phyloP scores from a whole-genome alignment of 2,329 filamentous ascomycete species.

The Hymenoscyphus repandus region DNA sequence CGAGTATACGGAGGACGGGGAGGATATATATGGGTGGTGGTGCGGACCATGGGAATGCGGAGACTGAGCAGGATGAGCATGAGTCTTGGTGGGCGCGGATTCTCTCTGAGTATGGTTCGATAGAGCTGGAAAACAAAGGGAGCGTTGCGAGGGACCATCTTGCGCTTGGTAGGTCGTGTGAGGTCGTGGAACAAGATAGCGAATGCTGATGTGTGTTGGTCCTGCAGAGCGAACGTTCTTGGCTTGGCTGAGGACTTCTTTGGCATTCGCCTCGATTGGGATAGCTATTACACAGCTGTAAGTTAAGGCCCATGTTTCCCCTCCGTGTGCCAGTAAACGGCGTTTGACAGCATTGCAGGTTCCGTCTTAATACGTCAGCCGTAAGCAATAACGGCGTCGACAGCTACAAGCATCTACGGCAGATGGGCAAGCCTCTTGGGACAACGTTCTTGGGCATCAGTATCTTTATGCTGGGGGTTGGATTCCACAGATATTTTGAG shows the following conservation, averaged over 20 bases:
- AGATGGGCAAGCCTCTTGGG: slow-evolving; percentile 68
- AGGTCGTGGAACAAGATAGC: neutral
- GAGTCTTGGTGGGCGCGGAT: slow-evolving; percentile 49
- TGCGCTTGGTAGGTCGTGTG: slow-evolving; percentile 56
- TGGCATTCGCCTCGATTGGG: slow-evolving; percentile 77
- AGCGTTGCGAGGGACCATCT: slow-evolving; percentile 79
- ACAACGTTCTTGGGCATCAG: slow-evolving; percentile 72
- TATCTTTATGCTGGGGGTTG: slow-evolving; percentile 69
- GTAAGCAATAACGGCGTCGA: slow-evolving; percentile 22
- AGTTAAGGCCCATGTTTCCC: neutral
- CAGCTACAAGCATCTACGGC: slow-evolving; percentile 43
- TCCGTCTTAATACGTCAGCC: slow-evolving; percentile 68
- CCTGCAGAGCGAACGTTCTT: slow-evolving; percentile 74
- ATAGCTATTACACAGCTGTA: slow-evolving; percentile 72
- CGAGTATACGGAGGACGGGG: slow-evolving; percentile 12
- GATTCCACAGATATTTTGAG: slow-evolving; percentile 74
- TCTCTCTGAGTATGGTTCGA: slow-evolving; percentile 40
- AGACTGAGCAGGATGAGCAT: slow-evolving; percentile 22
- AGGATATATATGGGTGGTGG: slow-evolving; percentile 5
- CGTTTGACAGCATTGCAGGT: slow-evolving; percentile 32
- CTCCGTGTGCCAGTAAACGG: neutral
- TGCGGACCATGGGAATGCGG: slow-evolving; percentile 3
- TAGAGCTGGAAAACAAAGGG: slow-evolving; percentile 82
- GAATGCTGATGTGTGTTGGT: slow-evolving; percentile 2
- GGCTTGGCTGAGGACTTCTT: slow-evolving; percentile 76